These are phyloP conservation scores for Moringa oleifera DNA, from an alignment of 345 rosid species.

Conservation along the genomic window DNA sequence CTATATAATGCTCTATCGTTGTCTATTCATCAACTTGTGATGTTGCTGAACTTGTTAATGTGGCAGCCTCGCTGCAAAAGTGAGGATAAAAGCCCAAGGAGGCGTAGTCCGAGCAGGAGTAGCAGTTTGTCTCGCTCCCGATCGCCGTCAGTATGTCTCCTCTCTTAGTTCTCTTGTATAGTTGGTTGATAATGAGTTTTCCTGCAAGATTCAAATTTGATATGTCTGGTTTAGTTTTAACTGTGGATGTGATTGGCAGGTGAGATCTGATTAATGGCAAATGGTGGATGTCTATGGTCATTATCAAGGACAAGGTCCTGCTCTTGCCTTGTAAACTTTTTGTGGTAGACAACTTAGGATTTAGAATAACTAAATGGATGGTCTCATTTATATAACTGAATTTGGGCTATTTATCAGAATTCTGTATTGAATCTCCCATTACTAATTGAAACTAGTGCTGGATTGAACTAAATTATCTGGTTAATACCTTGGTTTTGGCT, in stretches of 20 bases:
- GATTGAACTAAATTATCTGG: no score
- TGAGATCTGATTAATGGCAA: constrained; percentile 32
- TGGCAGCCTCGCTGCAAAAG: constrained; percentile 27
- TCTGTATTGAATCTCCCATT: no score
- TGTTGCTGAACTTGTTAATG: not conserved
- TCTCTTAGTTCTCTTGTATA: not conserved
- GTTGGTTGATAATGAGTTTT: no score
- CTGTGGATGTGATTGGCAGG: constrained; percentile 31
- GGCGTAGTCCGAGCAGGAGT: constrained; percentile 16
- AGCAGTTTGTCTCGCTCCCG: constrained; percentile 24
- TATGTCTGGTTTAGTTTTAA: not conserved
- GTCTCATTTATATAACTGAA: no score
- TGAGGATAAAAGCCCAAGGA: constrained; percentile 17
- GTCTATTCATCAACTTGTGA: not conserved
- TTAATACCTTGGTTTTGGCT: no score
- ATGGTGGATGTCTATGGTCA: not conserved
- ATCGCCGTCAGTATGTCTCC: constrained; percentile 28
- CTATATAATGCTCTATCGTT: not conserved
- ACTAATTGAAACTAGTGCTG: no score
- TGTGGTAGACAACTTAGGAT: no score
- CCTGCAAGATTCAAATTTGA: no score
- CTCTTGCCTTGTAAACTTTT: not conserved
- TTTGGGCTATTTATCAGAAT: no score
- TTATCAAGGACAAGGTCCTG: not conserved
- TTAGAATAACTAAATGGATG: no score